Evolutionary conservation across 208 protist genomes (phyloP).

Genomic region (Trypanosoma platydactyli): DNA sequence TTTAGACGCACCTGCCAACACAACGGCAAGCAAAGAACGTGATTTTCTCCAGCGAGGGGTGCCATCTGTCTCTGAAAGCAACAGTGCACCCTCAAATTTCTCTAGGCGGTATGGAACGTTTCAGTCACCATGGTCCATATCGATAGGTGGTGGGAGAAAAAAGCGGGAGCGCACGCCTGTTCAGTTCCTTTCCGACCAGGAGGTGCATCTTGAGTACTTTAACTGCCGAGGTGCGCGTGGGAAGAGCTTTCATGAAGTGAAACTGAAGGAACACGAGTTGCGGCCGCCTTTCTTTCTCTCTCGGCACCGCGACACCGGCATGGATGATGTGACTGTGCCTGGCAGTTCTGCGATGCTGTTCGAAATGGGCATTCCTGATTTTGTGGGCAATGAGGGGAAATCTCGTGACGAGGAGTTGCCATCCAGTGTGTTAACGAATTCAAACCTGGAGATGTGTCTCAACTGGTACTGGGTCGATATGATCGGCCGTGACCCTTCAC

Average conservation of each 20-base stretch:
- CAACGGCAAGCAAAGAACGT: neutral
- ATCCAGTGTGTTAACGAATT: slow-evolving; percentile 33
- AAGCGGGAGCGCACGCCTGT: neutral
- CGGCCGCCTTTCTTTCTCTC: slow-evolving; percentile 50
- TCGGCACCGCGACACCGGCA: too few species aligned
- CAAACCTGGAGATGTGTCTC: slow-evolving; percentile 74
- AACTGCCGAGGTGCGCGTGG: slow-evolving; percentile 72
- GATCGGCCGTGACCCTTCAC: slow-evolving; percentile 59
- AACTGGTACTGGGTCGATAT: slow-evolving; percentile 92
- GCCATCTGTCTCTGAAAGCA: too few species aligned
- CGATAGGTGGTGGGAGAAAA: neutral
- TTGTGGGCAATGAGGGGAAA: slow-evolving; percentile 19
- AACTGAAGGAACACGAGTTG: slow-evolving; percentile 57
- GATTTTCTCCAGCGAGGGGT: neutral
- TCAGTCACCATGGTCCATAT: neutral
- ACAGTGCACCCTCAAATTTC: neutral
- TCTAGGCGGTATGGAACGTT: slow-evolving; percentile 55
- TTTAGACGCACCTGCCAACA: neutral
- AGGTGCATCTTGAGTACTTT: slow-evolving; percentile 75
- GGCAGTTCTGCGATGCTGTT: neutral
- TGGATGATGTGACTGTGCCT: too few species aligned
- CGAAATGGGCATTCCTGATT: slow-evolving; percentile 4
- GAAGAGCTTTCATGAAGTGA: slow-evolving; percentile 60
- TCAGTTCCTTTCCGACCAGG: slow-evolving; percentile 39
- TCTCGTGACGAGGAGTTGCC: slow-evolving; percentile 37